phyloP scores from a whole-genome alignment of 2,329 filamentous ascomycete genomes.

The Endocalyx cinctus region DNA sequence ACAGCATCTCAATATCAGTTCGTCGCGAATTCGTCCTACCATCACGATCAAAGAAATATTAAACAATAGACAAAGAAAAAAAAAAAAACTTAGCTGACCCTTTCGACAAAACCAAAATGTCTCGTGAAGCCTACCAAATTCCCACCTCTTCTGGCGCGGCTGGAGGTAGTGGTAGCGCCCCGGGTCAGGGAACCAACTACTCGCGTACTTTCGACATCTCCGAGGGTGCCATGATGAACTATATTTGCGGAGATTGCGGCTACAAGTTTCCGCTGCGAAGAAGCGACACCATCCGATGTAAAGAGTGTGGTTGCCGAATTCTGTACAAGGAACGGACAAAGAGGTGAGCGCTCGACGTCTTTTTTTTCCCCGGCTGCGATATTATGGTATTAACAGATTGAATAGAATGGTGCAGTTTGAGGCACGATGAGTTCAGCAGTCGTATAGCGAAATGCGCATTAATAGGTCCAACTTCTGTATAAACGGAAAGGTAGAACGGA shows the following conservation, averaged over 20 bases:
- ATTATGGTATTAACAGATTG: background rate
- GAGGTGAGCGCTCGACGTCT: conserved; percentile 57
- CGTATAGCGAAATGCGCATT: too few species aligned
- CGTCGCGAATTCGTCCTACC: too few species aligned
- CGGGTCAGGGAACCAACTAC: conserved; percentile 37
- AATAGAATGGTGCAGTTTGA: conserved; percentile 98
- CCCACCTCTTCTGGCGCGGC: conserved; percentile 49
- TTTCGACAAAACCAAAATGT: conserved; percentile 48
- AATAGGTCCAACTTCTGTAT: too few species aligned
- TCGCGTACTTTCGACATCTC: conserved; percentile 35
- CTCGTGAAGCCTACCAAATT: conserved; percentile 74
- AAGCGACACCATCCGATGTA: conserved; percentile 79
- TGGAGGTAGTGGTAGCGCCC: conserved; percentile 22
- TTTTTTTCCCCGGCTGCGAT: conserved; percentile 1
- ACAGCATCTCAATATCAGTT: too few species aligned
- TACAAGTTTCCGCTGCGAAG: conserved; percentile 70
- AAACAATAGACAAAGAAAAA: background rate
- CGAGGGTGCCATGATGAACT: conserved; percentile 57
- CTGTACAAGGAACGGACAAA: conserved; percentile 98
- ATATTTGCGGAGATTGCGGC: conserved; percentile 82
- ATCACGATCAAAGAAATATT: conserved; percentile 1
- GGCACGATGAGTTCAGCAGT: conserved; percentile 82
- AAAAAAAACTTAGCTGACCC: too few species aligned
- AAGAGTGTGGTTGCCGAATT: conserved; percentile 90
- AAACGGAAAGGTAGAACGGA: too few species aligned